Conservation (phyloP, 148 eudicot genomes). For the Heliamphora exappendiculata region DNA sequence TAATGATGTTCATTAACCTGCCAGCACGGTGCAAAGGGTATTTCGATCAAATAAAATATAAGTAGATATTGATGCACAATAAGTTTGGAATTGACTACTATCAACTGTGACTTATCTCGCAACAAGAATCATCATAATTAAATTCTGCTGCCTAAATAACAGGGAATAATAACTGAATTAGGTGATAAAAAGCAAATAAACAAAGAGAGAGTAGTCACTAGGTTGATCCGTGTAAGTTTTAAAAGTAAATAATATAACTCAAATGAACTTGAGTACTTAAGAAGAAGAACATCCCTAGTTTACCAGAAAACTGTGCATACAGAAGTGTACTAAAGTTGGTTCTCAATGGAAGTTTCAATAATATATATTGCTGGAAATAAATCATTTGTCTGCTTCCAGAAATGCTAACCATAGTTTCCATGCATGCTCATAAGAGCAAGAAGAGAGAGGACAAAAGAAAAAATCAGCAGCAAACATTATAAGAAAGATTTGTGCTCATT, state of each 20-base stretch:
- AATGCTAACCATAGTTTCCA: too few relatives aligned
- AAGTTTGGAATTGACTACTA: background rate
- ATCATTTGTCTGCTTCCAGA: too few relatives aligned
- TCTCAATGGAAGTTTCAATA: too few relatives aligned
- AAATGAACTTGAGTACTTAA: background rate
- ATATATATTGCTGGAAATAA: too few relatives aligned
- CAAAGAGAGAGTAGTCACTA: background rate
- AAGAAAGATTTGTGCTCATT: too few relatives aligned
- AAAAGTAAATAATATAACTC: background rate
- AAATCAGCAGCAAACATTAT: too few relatives aligned
- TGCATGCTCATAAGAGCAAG: too few relatives aligned
- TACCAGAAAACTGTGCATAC: too few relatives aligned
- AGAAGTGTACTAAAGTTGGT: too few relatives aligned
- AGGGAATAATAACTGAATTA: background rate
- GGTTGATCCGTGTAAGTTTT: background rate
- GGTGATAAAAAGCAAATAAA: background rate
- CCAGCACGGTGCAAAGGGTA: background rate
- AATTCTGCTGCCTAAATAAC: background rate
- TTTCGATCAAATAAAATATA: background rate
- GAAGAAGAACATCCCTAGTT: too few relatives aligned
- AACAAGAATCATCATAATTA: background rate
- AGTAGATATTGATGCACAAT: background rate
- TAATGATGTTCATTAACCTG: background rate
- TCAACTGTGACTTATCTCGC: background rate
- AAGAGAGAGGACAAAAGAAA: too few relatives aligned